A percentile compares a stretch with the other conserved stretches of the same genome.
phyloP scores from a whole-genome alignment of 169 alveolate genomes.

The Cryptosporidium tyzzeri region DNA sequence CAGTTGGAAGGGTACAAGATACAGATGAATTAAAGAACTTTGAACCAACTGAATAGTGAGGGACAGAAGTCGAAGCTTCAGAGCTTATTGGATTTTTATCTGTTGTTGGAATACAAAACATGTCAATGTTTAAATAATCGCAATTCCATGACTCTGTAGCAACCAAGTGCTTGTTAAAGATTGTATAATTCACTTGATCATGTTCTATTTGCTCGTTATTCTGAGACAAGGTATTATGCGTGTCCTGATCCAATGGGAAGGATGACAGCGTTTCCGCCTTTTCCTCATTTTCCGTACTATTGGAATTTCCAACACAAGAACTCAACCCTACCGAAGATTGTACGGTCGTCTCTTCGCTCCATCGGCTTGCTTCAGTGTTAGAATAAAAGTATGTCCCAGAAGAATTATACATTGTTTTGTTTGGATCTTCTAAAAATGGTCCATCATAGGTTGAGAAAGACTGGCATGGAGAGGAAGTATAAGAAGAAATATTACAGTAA shows the following conservation, averaged over 20 bases:
- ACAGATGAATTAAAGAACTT: slow-evolving; percentile 33
- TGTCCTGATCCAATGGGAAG: slow-evolving; percentile 29
- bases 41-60: slow-evolving; percentile 43
- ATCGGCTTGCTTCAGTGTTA: slow-evolving; percentile 24
- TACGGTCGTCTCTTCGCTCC: slow-evolving; percentile 61
- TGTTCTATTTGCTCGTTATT: slow-evolving; percentile 32
- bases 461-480: slow-evolving; percentile 70
- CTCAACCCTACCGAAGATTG: slow-evolving; percentile 3
- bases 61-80: slow-evolving; percentile 28
- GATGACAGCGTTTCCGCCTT: slow-evolving; percentile 30
- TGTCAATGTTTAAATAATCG: slow-evolving; percentile 48
- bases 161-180: slow-evolving; percentile 26
- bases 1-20: slow-evolving; percentile 12
- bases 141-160: slow-evolving; percentile 48
- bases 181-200: slow-evolving; percentile 28
- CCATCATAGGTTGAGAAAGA: slow-evolving; percentile 70
- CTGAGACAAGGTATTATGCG: slow-evolving; percentile 33
- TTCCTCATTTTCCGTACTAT: slow-evolving; percentile 10
- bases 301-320: slow-evolving; percentile 19
- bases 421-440: slow-evolving; percentile 72
- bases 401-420: slow-evolving; percentile 57
- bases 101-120: slow-evolving; percentile 37
- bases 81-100: slow-evolving; percentile 38
- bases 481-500: slow-evolving; percentile 70
- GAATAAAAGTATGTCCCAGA: slow-evolving; percentile 33